Conservation (phyloP, 2,329 filamentous ascomycete species). For the Myriosclerotinia scirpicola region DNA sequence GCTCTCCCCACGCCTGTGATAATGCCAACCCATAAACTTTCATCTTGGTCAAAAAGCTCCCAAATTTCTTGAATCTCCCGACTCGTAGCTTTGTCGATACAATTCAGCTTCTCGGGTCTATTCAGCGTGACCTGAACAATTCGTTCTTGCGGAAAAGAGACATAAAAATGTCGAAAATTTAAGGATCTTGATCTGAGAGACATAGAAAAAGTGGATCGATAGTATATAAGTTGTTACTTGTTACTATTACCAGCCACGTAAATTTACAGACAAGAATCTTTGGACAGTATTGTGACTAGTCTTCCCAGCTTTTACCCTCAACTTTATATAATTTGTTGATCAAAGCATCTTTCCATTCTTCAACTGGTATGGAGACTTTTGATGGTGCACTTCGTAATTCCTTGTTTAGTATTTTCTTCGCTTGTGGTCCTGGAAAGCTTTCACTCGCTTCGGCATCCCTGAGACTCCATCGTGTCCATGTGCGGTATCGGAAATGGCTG, state of each 20-base stretch:
- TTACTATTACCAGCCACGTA: conserved; percentile 15
- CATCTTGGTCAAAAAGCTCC: conserved; percentile 61
- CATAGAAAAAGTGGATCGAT: conserved; percentile 6
- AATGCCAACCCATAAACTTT: conserved; percentile 59
- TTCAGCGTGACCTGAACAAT: conserved; percentile 60
- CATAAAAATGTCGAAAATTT: conserved; percentile 26
- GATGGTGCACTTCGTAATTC: neutral
- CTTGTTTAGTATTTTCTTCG: neutral
- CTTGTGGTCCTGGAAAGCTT: conserved; percentile 1
- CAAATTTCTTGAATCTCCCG: conserved; percentile 49
- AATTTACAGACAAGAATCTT: neutral
- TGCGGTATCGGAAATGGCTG: conserved; percentile 15
- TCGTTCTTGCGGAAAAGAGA: conserved; percentile 53
- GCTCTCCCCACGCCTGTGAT: conserved; percentile 61
- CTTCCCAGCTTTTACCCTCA: conserved; percentile 16
- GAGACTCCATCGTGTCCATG: neutral
- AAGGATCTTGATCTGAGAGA: conserved; percentile 20
- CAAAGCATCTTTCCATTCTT: neutral
- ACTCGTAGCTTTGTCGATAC: conserved; percentile 44
- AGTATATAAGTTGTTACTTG: neutral
- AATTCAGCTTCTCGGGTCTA: conserved; percentile 57
- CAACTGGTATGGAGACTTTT: neutral
- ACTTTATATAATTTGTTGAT: conserved; percentile 20
- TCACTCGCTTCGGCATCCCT: conserved; percentile 16
- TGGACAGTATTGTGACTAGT: conserved; percentile 16